Conservation (phyloP, 2,329 filamentous ascomycete genomes). For the Cryphonectria japonica region DNA sequence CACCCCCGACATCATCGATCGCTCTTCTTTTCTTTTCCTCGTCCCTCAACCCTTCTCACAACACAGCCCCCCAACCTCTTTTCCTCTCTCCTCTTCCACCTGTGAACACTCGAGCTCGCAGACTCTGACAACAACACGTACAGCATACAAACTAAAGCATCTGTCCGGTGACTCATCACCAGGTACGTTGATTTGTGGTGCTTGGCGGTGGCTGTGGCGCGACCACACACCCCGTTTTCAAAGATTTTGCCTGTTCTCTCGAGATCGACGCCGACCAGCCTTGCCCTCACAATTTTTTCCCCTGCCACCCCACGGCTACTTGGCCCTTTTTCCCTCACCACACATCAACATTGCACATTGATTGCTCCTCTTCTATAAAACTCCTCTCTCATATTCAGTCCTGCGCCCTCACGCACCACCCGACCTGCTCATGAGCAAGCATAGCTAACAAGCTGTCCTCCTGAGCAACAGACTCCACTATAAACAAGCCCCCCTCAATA, state of each 20-base stretch:
- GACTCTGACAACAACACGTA: background rate
- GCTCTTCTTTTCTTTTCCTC: background rate
- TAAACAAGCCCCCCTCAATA: constrained; percentile 7
- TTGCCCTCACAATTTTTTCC: background rate
- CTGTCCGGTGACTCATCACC: constrained; percentile 16
- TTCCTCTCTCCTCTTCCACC: background rate
- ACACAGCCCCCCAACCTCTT: background rate
- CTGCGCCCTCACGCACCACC: background rate
- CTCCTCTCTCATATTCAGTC: background rate
- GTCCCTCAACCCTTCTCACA: background rate
- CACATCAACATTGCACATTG: background rate
- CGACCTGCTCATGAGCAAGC: background rate
- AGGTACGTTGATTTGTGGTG: constrained; percentile 9
- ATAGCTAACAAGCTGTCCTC: constrained; percentile 13
- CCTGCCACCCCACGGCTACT: background rate
- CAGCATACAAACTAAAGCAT: background rate
- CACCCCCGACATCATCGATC: constrained; percentile 16
- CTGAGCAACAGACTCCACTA: constrained; percentile 9
- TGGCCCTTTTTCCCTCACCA: background rate
- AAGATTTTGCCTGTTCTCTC: background rate
- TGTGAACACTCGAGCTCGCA: background rate
- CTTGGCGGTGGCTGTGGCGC: background rate
- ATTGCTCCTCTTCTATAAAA: background rate
- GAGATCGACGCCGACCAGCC: background rate
- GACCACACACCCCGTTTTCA: background rate